Conservation (phyloP, 495 filamentous ascomycete species). For the Thermochaetoides thermophila region DNA sequence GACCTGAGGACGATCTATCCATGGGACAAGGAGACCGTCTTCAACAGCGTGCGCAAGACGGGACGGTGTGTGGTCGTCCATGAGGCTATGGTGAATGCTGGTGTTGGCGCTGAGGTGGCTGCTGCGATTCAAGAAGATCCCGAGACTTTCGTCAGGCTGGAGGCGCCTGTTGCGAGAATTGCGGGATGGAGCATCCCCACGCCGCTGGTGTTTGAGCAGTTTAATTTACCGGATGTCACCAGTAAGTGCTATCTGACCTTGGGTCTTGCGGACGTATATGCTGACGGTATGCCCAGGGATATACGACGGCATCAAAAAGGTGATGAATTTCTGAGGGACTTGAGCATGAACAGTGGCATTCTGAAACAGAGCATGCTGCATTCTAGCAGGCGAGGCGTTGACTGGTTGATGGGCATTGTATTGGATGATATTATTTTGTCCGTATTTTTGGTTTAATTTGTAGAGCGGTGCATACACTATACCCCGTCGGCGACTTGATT, state of each 20-base stretch:
- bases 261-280: background rate
- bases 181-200: slow-evolving; percentile 87
- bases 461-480: no score
- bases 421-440: slow-evolving; percentile 1
- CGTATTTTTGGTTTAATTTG: no score
- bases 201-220: slow-evolving; percentile 68
- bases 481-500: no score
- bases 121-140: slow-evolving; percentile 74
- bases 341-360: no score
- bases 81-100: slow-evolving; percentile 90
- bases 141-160: slow-evolving; percentile 70
- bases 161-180: slow-evolving; percentile 84
- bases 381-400: slow-evolving; percentile 7
- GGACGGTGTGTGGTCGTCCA: slow-evolving; percentile 86
- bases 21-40: slow-evolving; percentile 77
- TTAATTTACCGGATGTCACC: slow-evolving; percentile 80
- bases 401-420: background rate
- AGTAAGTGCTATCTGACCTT: no score
- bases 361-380: background rate
- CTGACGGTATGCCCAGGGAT: slow-evolving; percentile 32
- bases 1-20: slow-evolving; percentile 88
- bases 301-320: slow-evolving; percentile 38
- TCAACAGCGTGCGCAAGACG: slow-evolving; percentile 79
- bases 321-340: slow-evolving; percentile 30
- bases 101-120: slow-evolving; percentile 84